Evolutionary conservation across 345 rosid genomes (phyloP), one percentile per base, ranked within the genome.

Genomic region (Hibiscus trionum): DNA sequence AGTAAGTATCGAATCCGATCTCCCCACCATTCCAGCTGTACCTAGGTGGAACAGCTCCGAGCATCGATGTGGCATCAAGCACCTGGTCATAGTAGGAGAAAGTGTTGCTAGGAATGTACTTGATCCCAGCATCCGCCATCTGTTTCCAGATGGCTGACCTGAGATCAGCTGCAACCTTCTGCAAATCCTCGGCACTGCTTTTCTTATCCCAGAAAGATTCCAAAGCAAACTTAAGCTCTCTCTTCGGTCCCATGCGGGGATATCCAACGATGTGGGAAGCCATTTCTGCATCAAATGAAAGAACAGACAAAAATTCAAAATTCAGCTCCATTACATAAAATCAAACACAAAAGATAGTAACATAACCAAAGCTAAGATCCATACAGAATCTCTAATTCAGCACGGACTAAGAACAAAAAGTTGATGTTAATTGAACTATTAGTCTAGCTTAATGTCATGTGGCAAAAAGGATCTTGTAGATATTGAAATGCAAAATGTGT

Each of bases 231-330:
- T 94, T 94, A 75, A 93, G 94, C 90, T 52, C 57, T 52, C 57
- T 52, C 57, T 52, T 52, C 3, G 57, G 57, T 52, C 57, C 57
- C 57, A 52, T 94, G 56, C 97, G 96, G 27, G 98, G 98, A 47
- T 94, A 94, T 86, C 98, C 97, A 86, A 88, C 98, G 80, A 94
- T 84, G 86, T 94, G 98, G 57, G 97, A 90, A 3, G 95, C 96
- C 98, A 94, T 94, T 82, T 77, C 86, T 82, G 74, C 12, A 44
- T 44, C 47, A 44, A 17, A 52, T 49, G 61, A 75, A 81, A 49
- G 5, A 11, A 47, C 37, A 69, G 42, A 72, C 35, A 12, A 50
- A 79, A 16, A n/a, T 7, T 15, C 21, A 52, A n/a, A 52, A 52
- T 69, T 83, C 71, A 83, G 80, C 4, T 53, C 55, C 50, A 52